Evolutionary conservation across 805 yeast species (phyloP), one percentile per base, ranked within the genome.

Genomic region (Hanseniaspora vineae): DNA sequence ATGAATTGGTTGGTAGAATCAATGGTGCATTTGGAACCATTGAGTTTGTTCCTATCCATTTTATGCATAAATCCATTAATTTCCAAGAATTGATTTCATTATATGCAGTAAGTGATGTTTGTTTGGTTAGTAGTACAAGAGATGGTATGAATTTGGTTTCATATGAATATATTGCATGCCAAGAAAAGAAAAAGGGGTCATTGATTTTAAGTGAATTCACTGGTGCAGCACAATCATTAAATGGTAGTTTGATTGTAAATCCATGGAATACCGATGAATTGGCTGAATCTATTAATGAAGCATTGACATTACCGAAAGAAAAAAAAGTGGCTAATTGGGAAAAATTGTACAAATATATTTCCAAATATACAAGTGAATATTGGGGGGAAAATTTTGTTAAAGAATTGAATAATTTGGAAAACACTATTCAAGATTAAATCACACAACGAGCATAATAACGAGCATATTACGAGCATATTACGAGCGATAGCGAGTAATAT

Each of bases 251-350:
- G 13, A 78, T 92, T 50, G 95, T 92, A 18, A 92, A 92, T 60
- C 99, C 99, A 2, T 92, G 99, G 99, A 92, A 90, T 62, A 90
- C 89, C 19, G 98, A 92, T 55, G 98, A 92, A 55, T 66, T 90
- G 60, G 80, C 94, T 17, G 84, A 78, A 42, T 83, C 97, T 3
- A 82, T 90, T 48, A 73, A 81, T 58, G 96, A 88, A 60, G 81
- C 95, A 15, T 72, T 92, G 58, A 87, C 96, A 0, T 68, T 90
- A 62, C 84, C 92, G 2, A 78, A 76, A 32, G 97, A 88, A 57
- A 87, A 87, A 72, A 78, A 78, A 58, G 71, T 66, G 31, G 77
- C 80, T 14, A 90, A 88, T 59, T 92, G 88, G 68, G 76, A 80
- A 46, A 85, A 85, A 65, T 72, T 92, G 65, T 87, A 87, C 70